These are phyloP conservation scores for Leccinum subspadiceum DNA, from an alignment of 1,284 basidiomycete genomes.

Conservation along the genomic window DNA sequence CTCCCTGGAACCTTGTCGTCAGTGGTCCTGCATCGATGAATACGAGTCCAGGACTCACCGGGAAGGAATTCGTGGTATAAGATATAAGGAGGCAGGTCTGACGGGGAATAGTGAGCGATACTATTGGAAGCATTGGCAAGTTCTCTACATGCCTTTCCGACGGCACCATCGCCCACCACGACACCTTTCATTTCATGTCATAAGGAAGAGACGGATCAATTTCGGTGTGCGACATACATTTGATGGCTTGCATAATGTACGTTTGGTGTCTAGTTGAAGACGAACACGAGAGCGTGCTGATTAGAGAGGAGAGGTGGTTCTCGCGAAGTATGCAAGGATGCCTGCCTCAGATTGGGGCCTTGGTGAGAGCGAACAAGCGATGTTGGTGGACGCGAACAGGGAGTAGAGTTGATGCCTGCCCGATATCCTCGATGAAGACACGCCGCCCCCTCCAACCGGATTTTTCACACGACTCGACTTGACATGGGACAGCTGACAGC, in stretches of 20 bases:
- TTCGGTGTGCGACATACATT: constrained; percentile 45
- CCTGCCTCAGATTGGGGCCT: constrained; percentile 8
- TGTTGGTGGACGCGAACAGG: constrained; percentile 15
- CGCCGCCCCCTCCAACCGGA: constrained; percentile 13
- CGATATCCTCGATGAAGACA: constrained; percentile 33
- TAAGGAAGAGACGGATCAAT: constrained; percentile 22
- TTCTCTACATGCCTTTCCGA: constrained; percentile 81
- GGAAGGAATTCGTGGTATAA: constrained; percentile 95
- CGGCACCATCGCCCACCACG: constrained; percentile 99
- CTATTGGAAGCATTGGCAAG: constrained; percentile 2
- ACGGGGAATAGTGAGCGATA: constrained; percentile 15
- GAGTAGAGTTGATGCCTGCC: constrained; percentile 24
- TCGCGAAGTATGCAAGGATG: neutral
- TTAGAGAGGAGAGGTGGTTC: constrained; percentile 12
- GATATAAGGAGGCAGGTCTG: constrained; percentile 97
- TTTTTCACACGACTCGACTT: constrained; percentile 27
- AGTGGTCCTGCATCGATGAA: constrained; percentile 18
- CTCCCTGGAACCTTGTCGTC: constrained; percentile 57
- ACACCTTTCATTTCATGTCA: constrained; percentile 64
- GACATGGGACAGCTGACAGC: constrained; percentile 1
- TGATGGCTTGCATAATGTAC: constrained; percentile 65
- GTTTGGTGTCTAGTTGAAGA: constrained; percentile 21
- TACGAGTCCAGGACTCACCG: constrained; percentile 52
- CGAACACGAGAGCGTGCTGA: constrained; percentile 12
- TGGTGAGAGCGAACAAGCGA: neutral